Conservation (phyloP, 768 basidiomycete genomes). For the Exidia glandulosa region DNA sequence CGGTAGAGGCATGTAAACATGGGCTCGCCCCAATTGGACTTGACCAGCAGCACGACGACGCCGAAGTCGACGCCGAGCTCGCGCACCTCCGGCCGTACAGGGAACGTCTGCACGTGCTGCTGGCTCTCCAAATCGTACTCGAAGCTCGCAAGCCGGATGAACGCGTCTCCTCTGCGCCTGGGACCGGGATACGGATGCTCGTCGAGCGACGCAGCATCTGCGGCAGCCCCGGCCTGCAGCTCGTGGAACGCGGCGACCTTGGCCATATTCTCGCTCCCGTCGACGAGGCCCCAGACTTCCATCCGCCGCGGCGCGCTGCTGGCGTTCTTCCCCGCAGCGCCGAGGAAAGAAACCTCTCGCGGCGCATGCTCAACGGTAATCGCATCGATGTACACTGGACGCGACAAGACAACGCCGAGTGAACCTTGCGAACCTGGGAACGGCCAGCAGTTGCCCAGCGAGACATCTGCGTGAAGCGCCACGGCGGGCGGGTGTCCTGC, state of each 20-base stretch:
- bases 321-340: slow-evolving; percentile 33
- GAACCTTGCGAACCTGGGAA: slow-evolving; percentile 71
- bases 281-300: slow-evolving; percentile 87
- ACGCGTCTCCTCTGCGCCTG: slow-evolving; percentile 28
- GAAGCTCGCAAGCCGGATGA: slow-evolving; percentile 58
- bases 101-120: slow-evolving; percentile 68
- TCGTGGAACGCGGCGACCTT: slow-evolving; percentile 41
- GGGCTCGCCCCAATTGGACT: slow-evolving; percentile 78
- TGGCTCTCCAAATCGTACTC: slow-evolving; percentile 45
- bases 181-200: background rate
- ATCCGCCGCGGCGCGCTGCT: slow-evolving; percentile 73
- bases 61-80: slow-evolving; percentile 74
- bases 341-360: slow-evolving; percentile 54
- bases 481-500: slow-evolving; percentile 76
- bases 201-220: too few relatives aligned
- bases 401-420: slow-evolving; percentile 69
- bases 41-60: slow-evolving; percentile 66
- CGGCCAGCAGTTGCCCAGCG: slow-evolving; percentile 89
- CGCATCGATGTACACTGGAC: slow-evolving; percentile 43
- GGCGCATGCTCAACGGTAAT: slow-evolving; percentile 86
- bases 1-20: slow-evolving; percentile 86
- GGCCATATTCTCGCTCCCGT: slow-evolving; percentile 58
- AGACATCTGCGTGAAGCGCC: slow-evolving; percentile 76
- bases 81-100: slow-evolving; percentile 53
- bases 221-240: slow-evolving; percentile 34